phyloP scores from a whole-genome alignment of 768 basidiomycete genomes.

The Macrocybe gigantea region DNA sequence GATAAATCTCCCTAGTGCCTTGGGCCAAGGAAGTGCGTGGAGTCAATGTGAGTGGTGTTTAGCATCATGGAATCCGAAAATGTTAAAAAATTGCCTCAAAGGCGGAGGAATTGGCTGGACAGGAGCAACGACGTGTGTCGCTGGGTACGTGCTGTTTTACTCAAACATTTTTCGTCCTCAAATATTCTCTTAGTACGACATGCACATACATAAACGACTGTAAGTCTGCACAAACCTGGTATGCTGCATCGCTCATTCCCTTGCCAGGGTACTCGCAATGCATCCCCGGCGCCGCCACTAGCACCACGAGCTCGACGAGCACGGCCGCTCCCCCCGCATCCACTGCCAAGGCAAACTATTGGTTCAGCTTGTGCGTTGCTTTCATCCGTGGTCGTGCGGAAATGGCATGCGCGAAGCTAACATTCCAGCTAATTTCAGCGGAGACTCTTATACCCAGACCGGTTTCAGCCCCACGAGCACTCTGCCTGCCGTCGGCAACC shows the following conservation, averaged over 20 bases:
- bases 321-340: slow-evolving; percentile 13
- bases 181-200: slow-evolving; percentile 5
- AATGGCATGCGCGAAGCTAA: not conserved
- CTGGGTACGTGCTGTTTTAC: slow-evolving; percentile 21
- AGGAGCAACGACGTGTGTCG: slow-evolving; percentile 34
- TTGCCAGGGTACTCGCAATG: slow-evolving; percentile 36
- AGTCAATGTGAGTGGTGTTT: too few species aligned
- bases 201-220: slow-evolving; percentile 23
- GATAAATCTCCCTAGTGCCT: too few species aligned
- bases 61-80: too few species aligned
- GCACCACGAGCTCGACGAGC: slow-evolving; percentile 10
- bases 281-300: slow-evolving; percentile 18
- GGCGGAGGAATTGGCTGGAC: slow-evolving; percentile 29
- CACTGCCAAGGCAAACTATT: slow-evolving; percentile 31
- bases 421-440: slow-evolving; percentile 23
- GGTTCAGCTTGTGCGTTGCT: slow-evolving; percentile 50
- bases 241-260: too few species aligned
- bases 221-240: slow-evolving; percentile 8
- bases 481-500: slow-evolving; percentile 40
- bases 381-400: not conserved
- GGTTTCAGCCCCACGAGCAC: slow-evolving; percentile 36
- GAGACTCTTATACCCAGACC: slow-evolving; percentile 57
- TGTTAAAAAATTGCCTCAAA: not conserved
- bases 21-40: too few species aligned
- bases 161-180: not conserved